Base-by-base conservation (phyloP, 768 basidiomycete genomes). In the Mycena maculata region DNA sequence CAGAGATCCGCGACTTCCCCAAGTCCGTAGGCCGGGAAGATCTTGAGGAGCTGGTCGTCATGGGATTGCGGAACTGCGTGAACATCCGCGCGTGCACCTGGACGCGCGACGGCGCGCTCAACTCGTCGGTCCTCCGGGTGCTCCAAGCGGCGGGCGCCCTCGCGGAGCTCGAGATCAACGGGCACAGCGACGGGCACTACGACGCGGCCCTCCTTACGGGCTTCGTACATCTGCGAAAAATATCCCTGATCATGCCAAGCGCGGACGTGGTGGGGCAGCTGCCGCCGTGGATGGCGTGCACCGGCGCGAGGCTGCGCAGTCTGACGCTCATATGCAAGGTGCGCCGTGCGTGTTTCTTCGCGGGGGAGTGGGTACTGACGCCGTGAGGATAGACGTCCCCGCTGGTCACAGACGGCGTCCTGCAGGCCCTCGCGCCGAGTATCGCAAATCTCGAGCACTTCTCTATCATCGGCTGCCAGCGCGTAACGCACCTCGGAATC, bases 51-150 rank as follows among this genome's bases (percentile, higher is more conserved):
- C 68, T 78, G 11, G 87, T 90, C 50, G 56, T 84, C 8, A 72
- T 65, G 52, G 92, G 87, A 0, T 76, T 94, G 16, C 74, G 76
- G 52, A 91, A 93, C 72, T 92, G 92, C 71, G 72, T 77, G 44
- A 87, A 87, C 65, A 83, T 94, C 13, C 80, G 71, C 45, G 81
- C 87, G 8, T 93, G 91, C 72, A 87, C 87, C 6, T 95, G 92
- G 92, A 94, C 93, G 12, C 86, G 93, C 45, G 90, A 94, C 69
- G 91, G 92, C 4, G 89, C 93, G 5, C 77, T 94, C 23, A 87
- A 81, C 42, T 85, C 89, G 6, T 77, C 80, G 1, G 85, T 92
- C 36, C 81, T 95, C 11, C 68, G 80, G n/a, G 84, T 86, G 20
- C 77, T 94, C 7, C 76, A 76, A 7, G 49, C 73, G 13, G 85